phyloP scores from a whole-genome alignment of 2,329 filamentous ascomycete genomes.

The Pseudogymnoascus sp. region DNA sequence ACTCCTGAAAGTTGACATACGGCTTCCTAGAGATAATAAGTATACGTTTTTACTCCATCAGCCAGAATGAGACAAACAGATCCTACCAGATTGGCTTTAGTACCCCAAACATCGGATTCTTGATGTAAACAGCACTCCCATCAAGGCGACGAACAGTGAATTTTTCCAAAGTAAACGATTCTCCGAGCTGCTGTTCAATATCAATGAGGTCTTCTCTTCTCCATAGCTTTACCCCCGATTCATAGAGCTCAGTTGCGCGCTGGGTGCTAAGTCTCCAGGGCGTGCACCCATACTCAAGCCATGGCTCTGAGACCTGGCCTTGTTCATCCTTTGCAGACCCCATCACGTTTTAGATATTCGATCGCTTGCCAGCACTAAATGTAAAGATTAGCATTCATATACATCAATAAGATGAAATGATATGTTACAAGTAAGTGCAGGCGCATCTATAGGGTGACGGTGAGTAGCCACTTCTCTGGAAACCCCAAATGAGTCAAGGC shows the following conservation, averaged over 20 bases:
- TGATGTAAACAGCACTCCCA: slow-evolving; percentile 20
- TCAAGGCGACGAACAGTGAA: slow-evolving; percentile 25
- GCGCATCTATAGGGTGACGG: not conserved
- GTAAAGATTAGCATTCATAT: not conserved
- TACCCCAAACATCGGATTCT: slow-evolving; percentile 21
- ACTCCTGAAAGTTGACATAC: slow-evolving; percentile 23
- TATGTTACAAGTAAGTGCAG: not conserved
- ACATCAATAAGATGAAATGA: not conserved
- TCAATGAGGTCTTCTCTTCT: slow-evolving; percentile 18
- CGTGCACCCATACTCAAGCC: slow-evolving; percentile 16
- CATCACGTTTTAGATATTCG: not conserved
- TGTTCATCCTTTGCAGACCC: not conserved
- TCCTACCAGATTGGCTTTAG: slow-evolving; percentile 22
- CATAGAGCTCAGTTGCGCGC: slow-evolving; percentile 19
- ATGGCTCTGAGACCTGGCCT: slow-evolving; percentile 23
- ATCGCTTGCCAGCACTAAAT: not conserved
- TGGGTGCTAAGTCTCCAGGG: slow-evolving; percentile 17
- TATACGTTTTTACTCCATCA: slow-evolving; percentile 4
- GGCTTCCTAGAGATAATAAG: slow-evolving; percentile 18
- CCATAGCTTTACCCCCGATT: slow-evolving; percentile 21
- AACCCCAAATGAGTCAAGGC: too few relatives aligned
- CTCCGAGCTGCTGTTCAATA: slow-evolving; percentile 22
- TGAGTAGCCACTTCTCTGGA: too few relatives aligned
- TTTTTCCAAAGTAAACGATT: slow-evolving; percentile 16
- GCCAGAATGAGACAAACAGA: not conserved